These are phyloP conservation scores for Thalassiosira oceanica DNA, from an alignment of 352 stramenopile species.

Conservation along the genomic window DNA sequence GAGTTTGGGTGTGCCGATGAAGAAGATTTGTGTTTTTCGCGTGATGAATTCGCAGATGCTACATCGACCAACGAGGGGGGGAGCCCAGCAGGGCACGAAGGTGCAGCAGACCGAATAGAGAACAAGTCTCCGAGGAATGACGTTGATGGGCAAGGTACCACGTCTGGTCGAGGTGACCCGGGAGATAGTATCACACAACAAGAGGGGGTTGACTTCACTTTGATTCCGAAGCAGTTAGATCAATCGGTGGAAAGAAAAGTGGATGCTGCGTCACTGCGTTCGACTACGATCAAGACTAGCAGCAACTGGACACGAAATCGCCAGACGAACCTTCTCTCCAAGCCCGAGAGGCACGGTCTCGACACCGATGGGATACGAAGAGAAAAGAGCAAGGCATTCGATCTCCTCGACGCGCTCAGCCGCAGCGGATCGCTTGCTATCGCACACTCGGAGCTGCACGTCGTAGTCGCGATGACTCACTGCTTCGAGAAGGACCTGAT, in stretches of 20 bases:
- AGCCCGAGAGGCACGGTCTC: slow-evolving; percentile 22
- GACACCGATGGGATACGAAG: slow-evolving; percentile 29
- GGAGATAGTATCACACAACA: not conserved
- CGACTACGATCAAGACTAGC: slow-evolving; percentile 75
- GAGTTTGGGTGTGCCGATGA: no score
- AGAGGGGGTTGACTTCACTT: slow-evolving; percentile 67
- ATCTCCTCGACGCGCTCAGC: slow-evolving; percentile 82
- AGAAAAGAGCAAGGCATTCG: slow-evolving; percentile 80
- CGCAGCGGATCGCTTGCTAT: slow-evolving; percentile 79
- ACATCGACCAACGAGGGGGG: no score
- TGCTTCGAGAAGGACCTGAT: slow-evolving; percentile 82
- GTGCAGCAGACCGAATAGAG: no score
- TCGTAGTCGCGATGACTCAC: slow-evolving; percentile 80
- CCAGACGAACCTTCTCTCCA: slow-evolving; percentile 66
- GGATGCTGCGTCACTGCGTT: slow-evolving; percentile 54
- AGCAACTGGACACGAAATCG: slow-evolving; percentile 50
- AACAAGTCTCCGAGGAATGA: slow-evolving; percentile 1
- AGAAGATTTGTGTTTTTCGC: no score
- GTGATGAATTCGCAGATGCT: no score
- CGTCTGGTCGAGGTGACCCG: not conserved
- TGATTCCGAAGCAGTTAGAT: slow-evolving; percentile 74
- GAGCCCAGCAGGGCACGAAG: no score
- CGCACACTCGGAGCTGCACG: slow-evolving; percentile 72
- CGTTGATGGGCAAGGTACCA: not conserved
- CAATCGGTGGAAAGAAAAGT: slow-evolving; percentile 62